A percentile compares a stretch with the other conserved stretches of the same genome.
Conservation (phyloP, 495 filamentous ascomycete genomes). For the Penicillium daleae region DNA sequence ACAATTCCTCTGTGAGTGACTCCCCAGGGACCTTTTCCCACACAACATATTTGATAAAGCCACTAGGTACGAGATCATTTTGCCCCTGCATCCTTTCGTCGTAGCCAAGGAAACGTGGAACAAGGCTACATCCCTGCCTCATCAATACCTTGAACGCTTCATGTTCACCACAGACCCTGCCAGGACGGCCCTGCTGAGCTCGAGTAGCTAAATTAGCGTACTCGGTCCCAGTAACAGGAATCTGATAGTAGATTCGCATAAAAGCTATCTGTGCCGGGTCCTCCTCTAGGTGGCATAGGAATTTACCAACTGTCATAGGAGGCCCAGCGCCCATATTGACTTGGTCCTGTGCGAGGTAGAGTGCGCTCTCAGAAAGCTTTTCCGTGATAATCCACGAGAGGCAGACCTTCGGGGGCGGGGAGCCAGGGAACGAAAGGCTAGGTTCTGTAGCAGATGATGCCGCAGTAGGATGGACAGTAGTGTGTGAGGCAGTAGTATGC, state of each 20-base stretch:
- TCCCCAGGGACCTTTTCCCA: constrained; percentile 27
- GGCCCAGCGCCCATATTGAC: neutral
- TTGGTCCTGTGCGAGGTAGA: neutral
- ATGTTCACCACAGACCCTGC: constrained; percentile 18
- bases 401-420: neutral
- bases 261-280: constrained; percentile 13
- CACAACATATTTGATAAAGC: constrained; percentile 22
- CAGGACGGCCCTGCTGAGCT: constrained; percentile 12
- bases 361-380: neutral
- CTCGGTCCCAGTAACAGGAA: constrained; percentile 27
- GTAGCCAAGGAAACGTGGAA: constrained; percentile 23
- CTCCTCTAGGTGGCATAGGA: constrained; percentile 21
- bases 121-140: constrained; percentile 16
- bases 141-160: constrained; percentile 15
- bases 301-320: constrained; percentile 4
- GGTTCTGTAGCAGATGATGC: neutral
- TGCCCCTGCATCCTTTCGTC: constrained; percentile 17
- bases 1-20: constrained; percentile 23
- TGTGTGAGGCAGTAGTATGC: too few species aligned
- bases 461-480: too few species aligned
- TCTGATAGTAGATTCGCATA: constrained; percentile 27
- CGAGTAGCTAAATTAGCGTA: constrained; percentile 17
- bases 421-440: neutral
- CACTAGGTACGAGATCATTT: constrained; percentile 21
- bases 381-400: neutral